These are phyloP conservation scores for Opeltia flavorubescens DNA, from an alignment of 495 filamentous ascomycete genomes.

Conservation along the genomic window DNA sequence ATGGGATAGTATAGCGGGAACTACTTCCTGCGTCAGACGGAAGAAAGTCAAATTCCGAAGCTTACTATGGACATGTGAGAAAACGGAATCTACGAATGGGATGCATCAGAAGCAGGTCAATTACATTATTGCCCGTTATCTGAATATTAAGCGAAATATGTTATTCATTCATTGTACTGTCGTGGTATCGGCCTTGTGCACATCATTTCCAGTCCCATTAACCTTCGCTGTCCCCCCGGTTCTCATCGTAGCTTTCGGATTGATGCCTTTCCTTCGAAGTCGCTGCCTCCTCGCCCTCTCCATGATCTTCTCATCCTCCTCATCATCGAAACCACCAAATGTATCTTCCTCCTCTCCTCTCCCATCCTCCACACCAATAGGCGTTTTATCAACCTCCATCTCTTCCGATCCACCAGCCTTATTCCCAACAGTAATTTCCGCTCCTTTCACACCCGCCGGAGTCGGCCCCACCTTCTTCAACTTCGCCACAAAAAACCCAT, in stretches of 20 bases:
- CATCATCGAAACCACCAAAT: conserved; percentile 53
- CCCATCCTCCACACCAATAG: conserved; percentile 26
- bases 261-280: conserved; percentile 49
- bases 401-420: conserved; percentile 14
- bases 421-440: conserved; percentile 10
- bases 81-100: no score
- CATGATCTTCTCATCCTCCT: conserved; percentile 45
- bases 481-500: conserved; percentile 97
- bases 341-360: conserved; percentile 31
- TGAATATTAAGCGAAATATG: no score
- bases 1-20: background rate
- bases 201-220: no score
- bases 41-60: no score
- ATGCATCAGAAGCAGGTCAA: no score
- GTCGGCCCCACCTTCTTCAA: conserved; percentile 82
- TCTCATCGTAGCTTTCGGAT: conserved; percentile 37
- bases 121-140: no score
- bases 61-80: no score
- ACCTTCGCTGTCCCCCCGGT: no score
- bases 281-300: conserved; percentile 41
- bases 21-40: no score
- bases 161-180: no score
- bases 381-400: conserved; percentile 28
- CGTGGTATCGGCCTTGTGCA: no score
- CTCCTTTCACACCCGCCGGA: conserved; percentile 33